Evolutionary conservation across 176 grass and related monocot species (phyloP).

Genomic region (Microstegium vimineum): DNA sequence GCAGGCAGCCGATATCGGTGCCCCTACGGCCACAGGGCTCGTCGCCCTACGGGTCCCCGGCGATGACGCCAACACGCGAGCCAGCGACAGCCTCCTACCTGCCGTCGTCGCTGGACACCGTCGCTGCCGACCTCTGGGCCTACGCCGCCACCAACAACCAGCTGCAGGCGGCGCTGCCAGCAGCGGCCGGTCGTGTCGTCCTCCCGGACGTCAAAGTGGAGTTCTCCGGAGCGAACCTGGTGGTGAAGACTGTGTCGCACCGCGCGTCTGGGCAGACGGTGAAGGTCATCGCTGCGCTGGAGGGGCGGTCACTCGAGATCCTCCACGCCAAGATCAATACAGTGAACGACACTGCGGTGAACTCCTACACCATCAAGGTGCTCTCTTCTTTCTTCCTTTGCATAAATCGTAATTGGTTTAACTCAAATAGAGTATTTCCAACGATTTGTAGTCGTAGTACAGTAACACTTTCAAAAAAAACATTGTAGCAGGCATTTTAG

Average conservation of each 20-base stretch:
- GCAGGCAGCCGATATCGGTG: conserved; percentile 10
- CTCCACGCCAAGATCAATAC: conserved; percentile 74
- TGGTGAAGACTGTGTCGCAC: conserved; percentile 78
- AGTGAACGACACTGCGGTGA: conserved; percentile 62
- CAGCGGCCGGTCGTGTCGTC: not conserved
- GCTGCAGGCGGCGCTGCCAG: not conserved
- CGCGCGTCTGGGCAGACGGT: conserved; percentile 53
- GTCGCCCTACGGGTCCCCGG: conserved; percentile 29
- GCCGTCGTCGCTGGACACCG: conserved; percentile 38
- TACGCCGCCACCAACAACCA: conserved; percentile 17
- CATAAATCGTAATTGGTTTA: not conserved
- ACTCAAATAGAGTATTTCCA: not conserved
- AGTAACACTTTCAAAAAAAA: not conserved
- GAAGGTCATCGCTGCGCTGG: conserved; percentile 77
- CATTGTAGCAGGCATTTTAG: too few species aligned
- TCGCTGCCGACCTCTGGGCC: conserved; percentile 32
- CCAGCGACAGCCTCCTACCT: not conserved
- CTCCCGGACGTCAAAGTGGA: conserved; percentile 80
- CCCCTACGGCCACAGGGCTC: not conserved
- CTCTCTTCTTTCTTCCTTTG: not conserved
- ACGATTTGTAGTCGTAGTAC: not conserved
- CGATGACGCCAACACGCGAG: conserved; percentile 28
- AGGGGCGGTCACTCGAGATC: conserved; percentile 72
- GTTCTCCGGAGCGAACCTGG: conserved; percentile 80
- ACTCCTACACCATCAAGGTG: conserved; percentile 94